Percentiles rank a stretch among this genome's conserved stretches.
Conservation (phyloP, 768 basidiomycete genomes). For the Podaxis sp. region DNA sequence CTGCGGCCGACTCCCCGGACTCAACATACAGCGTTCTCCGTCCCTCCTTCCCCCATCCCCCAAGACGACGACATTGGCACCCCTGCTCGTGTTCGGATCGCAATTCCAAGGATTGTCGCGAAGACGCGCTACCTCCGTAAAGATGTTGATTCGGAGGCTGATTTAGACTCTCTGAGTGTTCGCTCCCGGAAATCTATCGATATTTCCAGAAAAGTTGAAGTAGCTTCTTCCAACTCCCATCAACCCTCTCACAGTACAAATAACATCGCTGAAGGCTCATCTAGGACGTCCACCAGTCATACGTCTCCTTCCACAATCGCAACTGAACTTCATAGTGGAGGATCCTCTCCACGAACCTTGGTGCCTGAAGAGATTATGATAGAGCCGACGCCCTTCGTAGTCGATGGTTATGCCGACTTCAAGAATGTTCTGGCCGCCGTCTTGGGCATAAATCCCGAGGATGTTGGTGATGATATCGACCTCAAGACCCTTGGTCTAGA, state of each 20-base stretch:
- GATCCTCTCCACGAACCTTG: conserved; percentile 40
- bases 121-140: too few relatives aligned
- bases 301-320: conserved; percentile 3
- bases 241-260: not conserved
- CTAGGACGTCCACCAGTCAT: conserved; percentile 12
- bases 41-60: too few relatives aligned
- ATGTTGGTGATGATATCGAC: conserved; percentile 46
- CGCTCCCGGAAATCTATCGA: not conserved
- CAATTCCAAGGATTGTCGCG: too few relatives aligned
- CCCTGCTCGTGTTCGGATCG: too few relatives aligned
- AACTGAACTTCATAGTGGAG: conserved; percentile 17
- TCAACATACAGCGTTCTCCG: too few relatives aligned
- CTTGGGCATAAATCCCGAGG: conserved; percentile 40
- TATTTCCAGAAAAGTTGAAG: not conserved
- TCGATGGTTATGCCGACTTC: conserved; percentile 29
- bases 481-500: conserved; percentile 57
- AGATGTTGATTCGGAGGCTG: too few relatives aligned
- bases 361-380: conserved; percentile 35
- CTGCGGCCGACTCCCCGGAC: not conserved
- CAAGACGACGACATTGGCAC: too few relatives aligned
- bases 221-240: too few relatives aligned
- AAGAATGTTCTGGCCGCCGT: conserved; percentile 42
- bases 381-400: conserved; percentile 19
- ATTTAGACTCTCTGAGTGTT: too few relatives aligned
- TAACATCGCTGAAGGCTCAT: conserved; percentile 26